Evolutionary conservation across 1,284 basidiomycete genomes (phyloP).

Genomic region (Limonomyces culmigenus): DNA sequence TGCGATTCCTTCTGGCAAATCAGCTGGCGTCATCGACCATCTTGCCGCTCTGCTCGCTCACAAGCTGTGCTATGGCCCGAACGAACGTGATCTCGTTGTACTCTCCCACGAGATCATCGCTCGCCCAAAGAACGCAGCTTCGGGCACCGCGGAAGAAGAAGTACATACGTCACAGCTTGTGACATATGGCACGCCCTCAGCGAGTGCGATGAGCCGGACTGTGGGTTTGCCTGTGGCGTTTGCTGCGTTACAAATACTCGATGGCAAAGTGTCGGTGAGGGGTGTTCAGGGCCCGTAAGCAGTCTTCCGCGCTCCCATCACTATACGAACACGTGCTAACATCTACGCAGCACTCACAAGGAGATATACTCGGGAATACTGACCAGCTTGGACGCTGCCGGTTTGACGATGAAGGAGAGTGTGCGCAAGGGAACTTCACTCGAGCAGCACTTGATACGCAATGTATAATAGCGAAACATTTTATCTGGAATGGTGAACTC

Average conservation of each 20-base stretch:
- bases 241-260: conserved; percentile 56
- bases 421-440: conserved; percentile 10
- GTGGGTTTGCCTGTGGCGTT: conserved; percentile 80
- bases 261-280: conserved; percentile 40
- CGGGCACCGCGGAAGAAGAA: conserved; percentile 21
- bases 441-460: background rate
- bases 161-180: conserved; percentile 65
- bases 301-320: too few species aligned
- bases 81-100: conserved; percentile 79
- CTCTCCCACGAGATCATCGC: conserved; percentile 69
- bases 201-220: conserved; percentile 77
- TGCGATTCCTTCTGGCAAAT: conserved; percentile 22
- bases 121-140: conserved; percentile 4
- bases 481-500: background rate
- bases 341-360: too few species aligned
- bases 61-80: conserved; percentile 54
- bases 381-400: conserved; percentile 37
- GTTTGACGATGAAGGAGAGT: conserved; percentile 52
- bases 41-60: conserved; percentile 64
- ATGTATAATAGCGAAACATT: background rate
- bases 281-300: conserved; percentile 63
- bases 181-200: conserved; percentile 46
- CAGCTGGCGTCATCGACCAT: conserved; percentile 61
- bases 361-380: conserved; percentile 49
- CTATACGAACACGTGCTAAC: too few species aligned